A percentile compares a stretch with the other conserved stretches of the same genome.
These are phyloP conservation scores for Penicillium chermesinum DNA, from an alignment of 495 filamentous ascomycete genomes.

Conservation along the genomic window DNA sequence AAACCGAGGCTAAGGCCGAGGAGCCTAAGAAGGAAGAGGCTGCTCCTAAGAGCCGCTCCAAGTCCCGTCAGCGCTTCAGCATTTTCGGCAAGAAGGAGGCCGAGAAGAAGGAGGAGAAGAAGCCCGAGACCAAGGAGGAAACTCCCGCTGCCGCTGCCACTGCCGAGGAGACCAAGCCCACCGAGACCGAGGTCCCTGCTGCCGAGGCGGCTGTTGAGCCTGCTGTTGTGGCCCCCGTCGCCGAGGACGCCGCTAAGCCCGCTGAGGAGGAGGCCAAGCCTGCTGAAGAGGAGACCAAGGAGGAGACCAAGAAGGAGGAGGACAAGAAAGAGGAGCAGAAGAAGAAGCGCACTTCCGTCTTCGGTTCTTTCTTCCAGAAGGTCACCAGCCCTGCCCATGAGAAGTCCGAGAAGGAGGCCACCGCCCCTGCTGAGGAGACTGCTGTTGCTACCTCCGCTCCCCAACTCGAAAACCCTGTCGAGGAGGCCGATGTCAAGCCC, in stretches of 20 bases:
- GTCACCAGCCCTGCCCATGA: slow-evolving; percentile 48
- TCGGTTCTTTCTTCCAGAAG: slow-evolving; percentile 53
- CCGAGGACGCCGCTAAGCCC: slow-evolving; percentile 15
- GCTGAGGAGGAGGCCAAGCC: slow-evolving; percentile 23
- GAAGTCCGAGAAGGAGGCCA: slow-evolving; percentile 49
- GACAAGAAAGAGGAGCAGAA: slow-evolving; percentile 41
- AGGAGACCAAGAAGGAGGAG: slow-evolving; percentile 34
- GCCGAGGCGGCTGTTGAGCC: slow-evolving; percentile 16
- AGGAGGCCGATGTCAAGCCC: slow-evolving; percentile 38
- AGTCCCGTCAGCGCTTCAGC: slow-evolving; percentile 79
- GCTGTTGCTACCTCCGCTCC: slow-evolving; percentile 46
- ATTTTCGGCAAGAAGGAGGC: slow-evolving; percentile 84
- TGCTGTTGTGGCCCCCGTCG: slow-evolving; percentile 6
- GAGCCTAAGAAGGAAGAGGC: slow-evolving; percentile 41
- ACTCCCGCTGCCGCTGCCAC: slow-evolving; percentile 26
- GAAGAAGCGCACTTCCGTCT: slow-evolving; percentile 49
- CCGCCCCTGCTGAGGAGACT: slow-evolving; percentile 39
- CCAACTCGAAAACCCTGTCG: slow-evolving; percentile 48
- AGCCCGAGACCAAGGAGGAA: slow-evolving; percentile 37
- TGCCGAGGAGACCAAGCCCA: slow-evolving; percentile 33
- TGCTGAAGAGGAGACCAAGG: slow-evolving; percentile 27
- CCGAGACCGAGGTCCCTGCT: slow-evolving; percentile 22
- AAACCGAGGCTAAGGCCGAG: slow-evolving; percentile 38
- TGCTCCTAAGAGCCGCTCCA: slow-evolving; percentile 62
- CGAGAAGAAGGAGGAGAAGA: slow-evolving; percentile 51